Evolutionary conservation across 108 stramenopile species (phyloP), one percentile per base, ranked within the genome.

Genomic region (Cylindrotheca fusiformis): DNA sequence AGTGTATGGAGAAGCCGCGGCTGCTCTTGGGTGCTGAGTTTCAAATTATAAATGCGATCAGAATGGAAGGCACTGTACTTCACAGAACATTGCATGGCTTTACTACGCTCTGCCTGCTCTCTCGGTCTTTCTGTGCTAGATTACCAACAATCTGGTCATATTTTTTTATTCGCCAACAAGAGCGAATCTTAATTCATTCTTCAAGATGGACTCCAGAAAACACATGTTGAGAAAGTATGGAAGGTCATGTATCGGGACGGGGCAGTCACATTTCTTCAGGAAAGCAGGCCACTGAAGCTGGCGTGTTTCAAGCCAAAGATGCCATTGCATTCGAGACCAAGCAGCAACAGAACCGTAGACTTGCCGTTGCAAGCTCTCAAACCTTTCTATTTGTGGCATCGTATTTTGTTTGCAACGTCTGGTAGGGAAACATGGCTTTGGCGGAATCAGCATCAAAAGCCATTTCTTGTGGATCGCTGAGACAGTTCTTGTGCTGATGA

Each of bases 1-100:
- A 48, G 10, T 64, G 23, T 64, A 25, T 23, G 17, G 26, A 25
- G 63, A 64, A 33, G 32, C 44, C 10, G 63, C 25, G 48, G n/a
- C 31, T 19, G 58, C 41, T 10, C 28, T 59, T 21, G 58, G 58
- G 0, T 59, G 58, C 45, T 46, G 25, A 17, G 45, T 28, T 1
- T 45, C 27, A 12, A 44, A 59, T 22, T 59, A 28, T 59, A 21
- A 21, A 36, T 21, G 18, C 5, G 18, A 46, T 45, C 46, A 32
- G n/a, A n/a, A n/a, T n/a, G n/a, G n/a, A n/a, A n/a, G n/a, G n/a
- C n/a, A n/a, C n/a, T n/a, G n/a, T 22, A 52, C 52, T 1, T 25
- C 24, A 2, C 52, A 52, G 2, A 25, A 52, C 23, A 25, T 25
- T 25, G 52, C 24, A 1, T 56, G 55, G 55, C n/a, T 56, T 12